These are phyloP conservation scores for Amylostereum chailletii DNA, from an alignment of 1,284 basidiomycete species.

Conservation along the genomic window DNA sequence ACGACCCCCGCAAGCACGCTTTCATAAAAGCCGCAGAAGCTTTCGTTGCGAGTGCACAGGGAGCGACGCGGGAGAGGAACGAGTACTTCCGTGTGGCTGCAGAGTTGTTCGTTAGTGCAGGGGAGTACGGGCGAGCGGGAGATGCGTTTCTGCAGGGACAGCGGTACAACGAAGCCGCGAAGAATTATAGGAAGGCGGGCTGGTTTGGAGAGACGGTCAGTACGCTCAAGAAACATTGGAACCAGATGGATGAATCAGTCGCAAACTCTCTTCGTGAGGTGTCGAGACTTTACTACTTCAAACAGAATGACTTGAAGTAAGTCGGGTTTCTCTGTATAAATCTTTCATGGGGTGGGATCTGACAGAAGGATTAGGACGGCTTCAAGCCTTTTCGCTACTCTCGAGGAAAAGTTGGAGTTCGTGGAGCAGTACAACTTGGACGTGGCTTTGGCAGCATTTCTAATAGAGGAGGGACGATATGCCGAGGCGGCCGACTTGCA, in stretches of 20 bases:
- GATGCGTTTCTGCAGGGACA: slow-evolving; percentile 32
- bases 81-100: slow-evolving; percentile 42
- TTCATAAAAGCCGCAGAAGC: slow-evolving; percentile 39
- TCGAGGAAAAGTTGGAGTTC: slow-evolving; percentile 49
- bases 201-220: slow-evolving; percentile 46
- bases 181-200: slow-evolving; percentile 38
- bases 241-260: slow-evolving; percentile 24
- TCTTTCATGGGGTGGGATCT: not conserved
- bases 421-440: slow-evolving; percentile 49
- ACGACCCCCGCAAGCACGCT: slow-evolving; percentile 21
- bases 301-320: slow-evolving; percentile 34
- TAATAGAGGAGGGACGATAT: slow-evolving; percentile 35
- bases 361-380: slow-evolving; percentile 30
- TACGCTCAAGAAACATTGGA: slow-evolving; percentile 28
- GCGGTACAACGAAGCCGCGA: slow-evolving; percentile 36
- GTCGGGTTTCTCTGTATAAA: slow-evolving; percentile 14
- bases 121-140: slow-evolving; percentile 35
- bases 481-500: slow-evolving; percentile 50
- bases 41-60: slow-evolving; percentile 34
- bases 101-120: slow-evolving; percentile 39
- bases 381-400: slow-evolving; percentile 35
- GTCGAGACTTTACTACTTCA: slow-evolving; percentile 45
- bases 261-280: slow-evolving; percentile 35
- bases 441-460: slow-evolving; percentile 36
- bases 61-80: slow-evolving; percentile 19